Percentiles rank a stretch among this genome's conserved stretches.
phyloP scores from a whole-genome alignment of 805 yeast species.

The Limtongia smithiae region DNA sequence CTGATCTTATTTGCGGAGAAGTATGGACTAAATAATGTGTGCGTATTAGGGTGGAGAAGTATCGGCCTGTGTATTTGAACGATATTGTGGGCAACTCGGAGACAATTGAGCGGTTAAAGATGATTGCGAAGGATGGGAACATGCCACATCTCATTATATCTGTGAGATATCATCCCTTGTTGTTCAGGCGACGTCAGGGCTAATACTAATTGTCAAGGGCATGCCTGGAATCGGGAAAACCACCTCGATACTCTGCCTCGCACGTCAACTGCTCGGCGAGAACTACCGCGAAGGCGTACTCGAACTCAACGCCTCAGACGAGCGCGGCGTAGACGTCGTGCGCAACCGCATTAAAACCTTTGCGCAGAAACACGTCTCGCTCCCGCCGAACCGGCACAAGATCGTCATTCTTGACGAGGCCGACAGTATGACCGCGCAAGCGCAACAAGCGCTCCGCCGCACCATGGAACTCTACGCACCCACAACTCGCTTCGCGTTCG shows the following conservation, averaged over 20 bases:
- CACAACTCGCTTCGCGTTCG: constrained; percentile 96
- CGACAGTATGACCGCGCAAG: constrained; percentile 95
- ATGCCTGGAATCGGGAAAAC: constrained; percentile 98
- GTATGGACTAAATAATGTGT: too few species aligned
- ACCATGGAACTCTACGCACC: constrained; percentile 95
- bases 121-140: constrained; percentile 88
- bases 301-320: constrained; percentile 94
- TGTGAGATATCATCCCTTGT: constrained; percentile 22
- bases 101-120: constrained; percentile 75
- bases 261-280: constrained; percentile 70
- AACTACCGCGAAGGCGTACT: constrained; percentile 75
- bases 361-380: constrained; percentile 86
- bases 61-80: constrained; percentile 71
- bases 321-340: constrained; percentile 91
- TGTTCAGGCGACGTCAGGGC: not conserved
- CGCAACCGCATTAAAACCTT: constrained; percentile 90
- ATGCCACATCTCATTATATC: constrained; percentile 95
- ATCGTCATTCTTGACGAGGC: constrained; percentile 93
- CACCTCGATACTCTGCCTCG: constrained; percentile 86
- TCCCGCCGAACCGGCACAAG: constrained; percentile 89
- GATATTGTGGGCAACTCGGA: constrained; percentile 94
- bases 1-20: not conserved
- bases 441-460: constrained; percentile 89
- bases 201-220: constrained; percentile 42
- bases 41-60: constrained; percentile 78